Evolutionary conservation across 441 rosid genomes (phyloP).

Genomic region (Cnidoscolus chayamansa): DNA sequence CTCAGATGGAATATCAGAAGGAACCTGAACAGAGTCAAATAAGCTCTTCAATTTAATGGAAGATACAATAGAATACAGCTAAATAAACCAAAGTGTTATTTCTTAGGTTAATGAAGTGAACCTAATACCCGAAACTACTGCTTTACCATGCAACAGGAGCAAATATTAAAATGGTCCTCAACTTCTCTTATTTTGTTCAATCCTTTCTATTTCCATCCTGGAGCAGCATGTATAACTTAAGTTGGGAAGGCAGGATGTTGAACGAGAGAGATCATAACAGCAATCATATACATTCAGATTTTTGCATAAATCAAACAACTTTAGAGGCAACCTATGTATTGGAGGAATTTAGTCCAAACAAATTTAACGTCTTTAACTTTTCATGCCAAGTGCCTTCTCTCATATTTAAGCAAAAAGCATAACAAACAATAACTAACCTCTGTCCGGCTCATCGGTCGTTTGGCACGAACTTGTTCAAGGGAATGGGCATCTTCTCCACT

Average conservation of each 20-base stretch:
- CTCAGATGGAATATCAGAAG: slow-evolving; percentile 56
- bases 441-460: slow-evolving; percentile 87
- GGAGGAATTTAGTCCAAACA: background rate
- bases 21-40: slow-evolving; percentile 51
- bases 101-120: background rate
- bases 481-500: slow-evolving; percentile 47
- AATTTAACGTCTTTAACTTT: background rate
- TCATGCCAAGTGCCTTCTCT: background rate
- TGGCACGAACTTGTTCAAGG: slow-evolving; percentile 62
- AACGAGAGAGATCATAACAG: background rate
- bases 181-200: background rate
- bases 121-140: background rate
- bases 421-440: slow-evolving; percentile 53
- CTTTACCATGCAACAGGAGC: background rate
- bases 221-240: background rate
- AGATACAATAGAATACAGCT: slow-evolving; percentile 5
- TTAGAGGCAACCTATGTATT: background rate
- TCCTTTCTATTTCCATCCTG: background rate
- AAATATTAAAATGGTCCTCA: background rate
- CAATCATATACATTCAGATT: background rate
- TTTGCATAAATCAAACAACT: background rate
- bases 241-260: background rate
- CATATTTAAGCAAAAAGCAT: slow-evolving; percentile 11
- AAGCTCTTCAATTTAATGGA: background rate
- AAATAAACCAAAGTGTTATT: slow-evolving; percentile 8